These are phyloP conservation scores for Talaromyces sp. DNA, from an alignment of 2,329 filamentous ascomycete genomes.

Conservation along the genomic window DNA sequence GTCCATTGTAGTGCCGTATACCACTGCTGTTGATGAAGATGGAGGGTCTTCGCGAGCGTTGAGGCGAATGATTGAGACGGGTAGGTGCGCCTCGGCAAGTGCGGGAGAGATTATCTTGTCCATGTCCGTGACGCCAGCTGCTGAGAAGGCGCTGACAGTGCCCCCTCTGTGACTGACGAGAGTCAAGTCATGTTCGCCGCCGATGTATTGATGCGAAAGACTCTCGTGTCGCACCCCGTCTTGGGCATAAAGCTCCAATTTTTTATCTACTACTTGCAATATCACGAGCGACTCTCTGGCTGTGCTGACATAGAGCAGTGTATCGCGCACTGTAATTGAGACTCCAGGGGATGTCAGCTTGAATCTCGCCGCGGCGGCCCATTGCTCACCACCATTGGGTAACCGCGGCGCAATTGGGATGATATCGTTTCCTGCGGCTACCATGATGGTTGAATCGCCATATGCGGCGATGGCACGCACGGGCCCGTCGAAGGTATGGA, in stretches of 20 bases:
- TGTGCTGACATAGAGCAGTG: constrained; percentile 54
- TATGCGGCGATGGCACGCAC: constrained; percentile 57
- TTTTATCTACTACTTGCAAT: constrained; percentile 39
- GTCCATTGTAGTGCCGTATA: constrained; percentile 64
- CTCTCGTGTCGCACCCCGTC: constrained; percentile 33
- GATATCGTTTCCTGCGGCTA: constrained; percentile 45
- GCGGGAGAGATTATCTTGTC: constrained; percentile 31
- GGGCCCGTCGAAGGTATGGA: constrained; percentile 34
- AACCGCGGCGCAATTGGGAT: constrained; percentile 44
- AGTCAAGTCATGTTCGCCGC: constrained; percentile 43
- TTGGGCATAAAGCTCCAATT: constrained; percentile 33
- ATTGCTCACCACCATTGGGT: constrained; percentile 35
- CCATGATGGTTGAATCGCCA: constrained; percentile 41
- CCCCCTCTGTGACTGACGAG: constrained; percentile 52
- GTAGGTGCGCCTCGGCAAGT: constrained; percentile 32
- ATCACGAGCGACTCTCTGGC: constrained; percentile 52
- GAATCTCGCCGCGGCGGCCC: constrained; percentile 38
- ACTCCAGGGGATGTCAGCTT: constrained; percentile 49
- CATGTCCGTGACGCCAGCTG: constrained; percentile 23
- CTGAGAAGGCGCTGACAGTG: constrained; percentile 43
- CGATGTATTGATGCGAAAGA: constrained; percentile 38
- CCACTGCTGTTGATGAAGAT: constrained; percentile 41
- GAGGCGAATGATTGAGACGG: constrained; percentile 34
- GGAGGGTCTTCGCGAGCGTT: constrained; percentile 20
- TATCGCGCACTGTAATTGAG: constrained; percentile 46